Conservation (phyloP, 768 basidiomycete species). For the Tubosaeta brunneosetosa region DNA sequence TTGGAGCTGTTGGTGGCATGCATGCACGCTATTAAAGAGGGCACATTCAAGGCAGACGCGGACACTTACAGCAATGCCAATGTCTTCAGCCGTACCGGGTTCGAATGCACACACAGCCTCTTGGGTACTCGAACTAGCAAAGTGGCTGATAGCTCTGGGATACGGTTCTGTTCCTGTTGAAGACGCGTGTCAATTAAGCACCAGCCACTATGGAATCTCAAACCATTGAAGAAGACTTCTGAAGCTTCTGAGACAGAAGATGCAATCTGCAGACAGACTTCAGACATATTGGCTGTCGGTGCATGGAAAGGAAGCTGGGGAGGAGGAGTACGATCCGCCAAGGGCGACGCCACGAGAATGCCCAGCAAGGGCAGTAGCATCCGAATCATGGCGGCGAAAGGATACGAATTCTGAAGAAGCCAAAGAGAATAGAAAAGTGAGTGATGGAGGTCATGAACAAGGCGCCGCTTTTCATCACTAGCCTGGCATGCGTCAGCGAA, state of each 20-base stretch:
- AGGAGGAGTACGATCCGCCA: neutral
- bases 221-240: conserved; percentile 23
- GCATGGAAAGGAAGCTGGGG: neutral
- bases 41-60: neutral
- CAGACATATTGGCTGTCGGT: conserved; percentile 2
- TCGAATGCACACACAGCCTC: conserved; percentile 50
- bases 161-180: conserved; percentile 30
- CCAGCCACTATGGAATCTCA: neutral
- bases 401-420: conserved; percentile 2
- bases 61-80: conserved; percentile 42
- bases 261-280: conserved; percentile 19
- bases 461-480: conserved; percentile 8
- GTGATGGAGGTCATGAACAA: conserved; percentile 4
- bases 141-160: conserved; percentile 42
- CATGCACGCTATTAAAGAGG: neutral
- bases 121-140: conserved; percentile 46
- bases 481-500: conserved; percentile 2
- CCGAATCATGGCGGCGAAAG: neutral
- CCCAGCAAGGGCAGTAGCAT: conserved; percentile 5
- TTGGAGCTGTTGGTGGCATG: conserved; percentile 35
- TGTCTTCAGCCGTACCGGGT: conserved; percentile 52
- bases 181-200: conserved; percentile 7
- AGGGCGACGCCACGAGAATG: conserved; percentile 7
- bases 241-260: conserved; percentile 17
- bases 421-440: conserved; percentile 2